Evolutionary conservation across 2,329 filamentous ascomycete genomes (phyloP), one percentile per base, ranked within the genome.

Genomic region (Neocatenulostroma microsporum): DNA sequence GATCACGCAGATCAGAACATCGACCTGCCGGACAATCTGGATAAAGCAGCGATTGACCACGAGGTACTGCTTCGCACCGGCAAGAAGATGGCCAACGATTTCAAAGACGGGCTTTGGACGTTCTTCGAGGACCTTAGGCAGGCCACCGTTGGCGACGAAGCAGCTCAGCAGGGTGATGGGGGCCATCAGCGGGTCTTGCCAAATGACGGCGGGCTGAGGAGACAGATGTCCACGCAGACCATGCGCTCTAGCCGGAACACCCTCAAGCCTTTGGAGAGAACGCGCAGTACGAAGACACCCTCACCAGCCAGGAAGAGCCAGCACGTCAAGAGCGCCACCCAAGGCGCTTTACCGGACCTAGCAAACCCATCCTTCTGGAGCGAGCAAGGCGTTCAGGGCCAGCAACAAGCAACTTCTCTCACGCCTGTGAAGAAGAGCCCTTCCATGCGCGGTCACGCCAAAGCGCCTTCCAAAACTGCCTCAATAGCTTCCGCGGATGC

Each of bases 121-220:
- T 98, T 98, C 62, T 78, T 94, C 41, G 91, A 96, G 58, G 91
- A 98, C 56, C 78, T 98, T 31, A 76, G 88, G 48, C 91, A 96
- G 62, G 93, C 89, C 11, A 94, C 91, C 0, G 87, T 98, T 5
- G 91, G 91, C 17, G 91, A 98, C 37, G 91, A 98, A 64, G 84
- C 80, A 12, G 76, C 86, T 45, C 78, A 70, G 42, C 64, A 64
- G 21, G 60, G 62, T 42, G 55, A 62, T n/a, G 23, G 11, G 29
- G 20, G 14, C 18, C 20, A 24, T n/a, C 33, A 21, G 14, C 19
- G 21, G 15, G 25, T 15, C 4, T 19, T 20, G n/a, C 21, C 32
- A 6, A 25, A 17, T 20, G 29, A 47, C 5, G 37, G 51, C 7
- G 38, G 36, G 13, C 31, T 47, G 12, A 44, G 38, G 27, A 53